Evolutionary conservation across 768 basidiomycete genomes (phyloP).

Genomic region (Candolleomyces eurysporus): DNA sequence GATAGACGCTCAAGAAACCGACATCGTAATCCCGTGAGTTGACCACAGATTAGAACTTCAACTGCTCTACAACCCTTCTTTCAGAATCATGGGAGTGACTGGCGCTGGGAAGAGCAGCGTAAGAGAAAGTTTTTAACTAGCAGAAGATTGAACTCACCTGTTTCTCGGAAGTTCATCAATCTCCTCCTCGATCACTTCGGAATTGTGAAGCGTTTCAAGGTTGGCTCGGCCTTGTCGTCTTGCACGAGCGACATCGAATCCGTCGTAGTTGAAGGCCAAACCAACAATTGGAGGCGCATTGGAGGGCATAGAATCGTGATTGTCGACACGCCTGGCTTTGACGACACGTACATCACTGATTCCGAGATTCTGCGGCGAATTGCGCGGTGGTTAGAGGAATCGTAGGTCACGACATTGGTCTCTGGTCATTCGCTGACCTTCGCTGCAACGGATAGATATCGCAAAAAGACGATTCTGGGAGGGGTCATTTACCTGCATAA

Average conservation of each 20-base stretch:
- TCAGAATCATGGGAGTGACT: too few relatives aligned
- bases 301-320: not conserved
- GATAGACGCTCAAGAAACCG: too few relatives aligned
- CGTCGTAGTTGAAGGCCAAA: too few relatives aligned
- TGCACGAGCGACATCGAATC: not conserved
- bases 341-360: conserved; percentile 13
- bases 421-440: too few relatives aligned
- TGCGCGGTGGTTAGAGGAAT: conserved; percentile 21
- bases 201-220: not conserved
- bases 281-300: too few relatives aligned
- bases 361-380: conserved; percentile 21
- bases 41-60: too few relatives aligned
- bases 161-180: not conserved
- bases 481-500: too few relatives aligned
- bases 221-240: not conserved
- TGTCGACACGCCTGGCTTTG: conserved; percentile 11
- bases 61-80: too few relatives aligned
- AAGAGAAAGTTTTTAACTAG: not conserved
- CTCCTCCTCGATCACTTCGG: not conserved
- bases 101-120: conserved; percentile 9
- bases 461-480: too few relatives aligned
- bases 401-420: too few relatives aligned
- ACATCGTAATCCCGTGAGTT: too few relatives aligned
- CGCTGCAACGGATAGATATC: too few relatives aligned
- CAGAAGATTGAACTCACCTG: not conserved